A percentile compares a stretch with the other conserved stretches of the same genome.
phyloP scores from a whole-genome alignment of 345 rosid genomes.

The Erodium maritimum region DNA sequence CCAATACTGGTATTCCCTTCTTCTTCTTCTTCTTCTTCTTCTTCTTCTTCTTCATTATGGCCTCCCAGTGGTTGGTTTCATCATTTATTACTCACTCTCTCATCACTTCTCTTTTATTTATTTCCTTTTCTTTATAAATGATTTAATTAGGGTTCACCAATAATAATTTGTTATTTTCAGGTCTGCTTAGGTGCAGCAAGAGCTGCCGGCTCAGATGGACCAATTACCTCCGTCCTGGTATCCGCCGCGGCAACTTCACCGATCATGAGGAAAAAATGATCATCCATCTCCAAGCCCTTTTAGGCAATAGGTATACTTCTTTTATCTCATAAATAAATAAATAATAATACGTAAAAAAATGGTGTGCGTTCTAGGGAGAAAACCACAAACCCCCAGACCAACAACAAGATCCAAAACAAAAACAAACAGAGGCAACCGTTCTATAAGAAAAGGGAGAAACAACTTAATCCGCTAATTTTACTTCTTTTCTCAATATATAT shows the following conservation, averaged over 20 bases:
- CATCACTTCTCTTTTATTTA: neutral
- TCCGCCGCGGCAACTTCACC: slow-evolving; percentile 82
- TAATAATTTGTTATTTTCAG: slow-evolving; percentile 20
- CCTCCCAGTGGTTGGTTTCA: slow-evolving; percentile 25
- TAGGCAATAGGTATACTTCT: slow-evolving; percentile 65
- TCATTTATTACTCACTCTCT: slow-evolving; percentile 21
- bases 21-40: neutral
- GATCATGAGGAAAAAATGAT: slow-evolving; percentile 86
- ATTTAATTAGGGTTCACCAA: neutral
- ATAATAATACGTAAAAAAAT: too few relatives aligned
- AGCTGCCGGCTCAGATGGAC: slow-evolving; percentile 99
- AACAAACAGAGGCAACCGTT: too few relatives aligned
- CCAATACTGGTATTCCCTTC: slow-evolving; percentile 46
- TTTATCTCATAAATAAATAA: too few relatives aligned
- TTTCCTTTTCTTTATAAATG: neutral
- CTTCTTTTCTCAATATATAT: too few relatives aligned
- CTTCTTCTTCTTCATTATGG: neutral
- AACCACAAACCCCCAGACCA: too few relatives aligned
- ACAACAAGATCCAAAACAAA: too few relatives aligned
- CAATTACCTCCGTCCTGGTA: slow-evolving; percentile 90
- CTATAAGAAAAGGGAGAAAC: too few relatives aligned
- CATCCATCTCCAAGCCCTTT: slow-evolving; percentile 92
- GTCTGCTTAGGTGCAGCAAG: slow-evolving; percentile 91
- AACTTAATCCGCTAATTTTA: too few relatives aligned
- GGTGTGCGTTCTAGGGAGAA: too few relatives aligned